phyloP scores from a whole-genome alignment of 257 asterid genomes.

The Salvia hispanica region DNA sequence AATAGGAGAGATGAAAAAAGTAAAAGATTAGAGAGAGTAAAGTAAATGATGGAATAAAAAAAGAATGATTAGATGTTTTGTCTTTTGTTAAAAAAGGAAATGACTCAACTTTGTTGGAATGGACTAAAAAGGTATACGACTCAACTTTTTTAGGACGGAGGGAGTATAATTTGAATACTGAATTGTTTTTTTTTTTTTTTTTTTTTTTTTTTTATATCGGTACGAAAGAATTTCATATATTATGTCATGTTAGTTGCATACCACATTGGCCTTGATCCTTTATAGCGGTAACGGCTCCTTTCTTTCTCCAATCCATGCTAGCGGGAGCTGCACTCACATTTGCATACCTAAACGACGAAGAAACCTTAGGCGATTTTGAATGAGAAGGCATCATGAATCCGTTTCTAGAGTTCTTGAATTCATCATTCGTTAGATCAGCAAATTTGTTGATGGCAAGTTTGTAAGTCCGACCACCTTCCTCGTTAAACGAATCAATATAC shows the following conservation, averaged over 20 bases:
- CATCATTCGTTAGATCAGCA: conserved; percentile 46
- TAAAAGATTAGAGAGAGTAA: too few relatives aligned
- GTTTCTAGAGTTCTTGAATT: conserved; percentile 33
- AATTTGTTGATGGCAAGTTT: conserved; percentile 42
- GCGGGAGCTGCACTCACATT: conserved; percentile 35
- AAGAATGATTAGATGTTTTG: too few relatives aligned
- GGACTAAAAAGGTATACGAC: too few relatives aligned
- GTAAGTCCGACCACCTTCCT: conserved; percentile 30
- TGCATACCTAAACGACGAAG: conserved; percentile 33
- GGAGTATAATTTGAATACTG: conserved; percentile 25
- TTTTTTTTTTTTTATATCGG: too few relatives aligned
- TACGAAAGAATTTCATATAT: too few relatives aligned
- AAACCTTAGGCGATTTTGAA: not conserved
- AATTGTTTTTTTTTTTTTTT: too few relatives aligned
- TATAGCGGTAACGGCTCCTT: conserved; percentile 41
- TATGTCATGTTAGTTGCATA: not conserved
- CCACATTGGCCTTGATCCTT: conserved; percentile 45
- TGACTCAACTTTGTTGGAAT: too few relatives aligned
- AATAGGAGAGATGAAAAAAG: too few relatives aligned
- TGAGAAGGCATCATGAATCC: conserved; percentile 34
- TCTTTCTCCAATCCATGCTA: conserved; percentile 37
- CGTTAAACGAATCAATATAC: conserved; percentile 38
- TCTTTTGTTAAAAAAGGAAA: too few relatives aligned
- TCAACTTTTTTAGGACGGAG: too few relatives aligned
- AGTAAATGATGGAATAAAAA: too few relatives aligned